A percentile compares a stretch with the other conserved stretches of the same genome.
Evolutionary conservation across 129 eudicot genomes (phyloP).

Genomic region (Dittrichia graveolens): DNA sequence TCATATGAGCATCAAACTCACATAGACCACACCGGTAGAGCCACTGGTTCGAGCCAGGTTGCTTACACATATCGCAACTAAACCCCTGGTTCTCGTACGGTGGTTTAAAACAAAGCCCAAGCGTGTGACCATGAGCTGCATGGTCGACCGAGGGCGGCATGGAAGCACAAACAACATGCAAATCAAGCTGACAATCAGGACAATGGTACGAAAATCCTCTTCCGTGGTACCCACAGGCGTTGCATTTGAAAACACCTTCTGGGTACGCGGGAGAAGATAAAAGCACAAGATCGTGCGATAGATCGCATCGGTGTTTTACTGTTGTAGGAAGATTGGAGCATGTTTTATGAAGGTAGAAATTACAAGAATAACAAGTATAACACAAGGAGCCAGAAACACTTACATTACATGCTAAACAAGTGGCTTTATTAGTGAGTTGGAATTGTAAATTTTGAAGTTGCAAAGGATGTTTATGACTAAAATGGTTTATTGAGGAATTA

Average conservation of each 20-base stretch:
- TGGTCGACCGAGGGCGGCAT: constrained; percentile 26
- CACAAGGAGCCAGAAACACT: constrained; percentile 33
- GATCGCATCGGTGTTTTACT: constrained; percentile 36
- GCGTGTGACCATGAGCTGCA: constrained; percentile 39
- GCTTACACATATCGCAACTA: constrained; percentile 44
- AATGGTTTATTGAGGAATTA: constrained; percentile 38
- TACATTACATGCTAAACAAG: constrained; percentile 45
- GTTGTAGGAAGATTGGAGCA: constrained; percentile 46
- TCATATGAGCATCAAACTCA: constrained; percentile 50
- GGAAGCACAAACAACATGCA: constrained; percentile 47
- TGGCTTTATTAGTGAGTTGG: background rate
- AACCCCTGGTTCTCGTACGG: constrained; percentile 43
- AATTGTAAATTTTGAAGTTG: constrained; percentile 21
- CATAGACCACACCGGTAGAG: constrained; percentile 53
- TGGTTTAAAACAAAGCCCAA: constrained; percentile 43
- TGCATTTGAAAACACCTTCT: constrained; percentile 50
- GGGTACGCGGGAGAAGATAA: constrained; percentile 52
- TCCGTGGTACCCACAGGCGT: constrained; percentile 52
- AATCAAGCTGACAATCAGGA: constrained; percentile 50
- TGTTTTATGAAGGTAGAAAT: constrained; percentile 42
- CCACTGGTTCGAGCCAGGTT: constrained; percentile 47
- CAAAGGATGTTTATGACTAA: constrained; percentile 53
- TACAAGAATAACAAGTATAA: constrained; percentile 44
- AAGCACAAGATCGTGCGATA: constrained; percentile 42
- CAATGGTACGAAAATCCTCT: constrained; percentile 52